Base-by-base conservation (phyloP, 768 basidiomycete genomes). In the Pulveroboletus sp. region DNA sequence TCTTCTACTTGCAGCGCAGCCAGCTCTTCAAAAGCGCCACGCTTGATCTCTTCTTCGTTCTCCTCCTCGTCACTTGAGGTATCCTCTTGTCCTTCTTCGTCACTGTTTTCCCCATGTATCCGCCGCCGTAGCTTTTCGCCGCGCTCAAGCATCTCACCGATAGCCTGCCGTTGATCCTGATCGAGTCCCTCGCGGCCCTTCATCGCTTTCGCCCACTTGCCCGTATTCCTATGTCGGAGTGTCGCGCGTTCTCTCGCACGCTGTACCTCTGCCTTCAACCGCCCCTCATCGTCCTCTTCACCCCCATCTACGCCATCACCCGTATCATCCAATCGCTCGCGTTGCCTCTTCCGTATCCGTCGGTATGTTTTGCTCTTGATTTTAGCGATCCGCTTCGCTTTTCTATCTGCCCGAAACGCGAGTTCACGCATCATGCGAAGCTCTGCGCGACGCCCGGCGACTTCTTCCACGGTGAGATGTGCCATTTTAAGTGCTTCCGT, bases 341-440 rank as follows among this genome's bases (percentile, higher is more conserved):
- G 78, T 61, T 86, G 81, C 63, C 88, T 93, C 65, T 89, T 79
- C 61, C 83, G 84, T 41, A 97, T 75, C 56, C 86, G 85, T 27
- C 93, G 77, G 65, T 93, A 98, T 2, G 90, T 82, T 71, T 93
- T 95, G 66, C 87, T 91, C 74, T 98, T 98, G 71, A 99, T 99
- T 72, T 94, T 97, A 18, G 86, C 81, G 15, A 95, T 76, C 15
- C 94, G 82, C 62, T 88, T 88, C 15, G 93, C 89, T 66, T 95
- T 93, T 32, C 81, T 73, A 58, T 97, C 95, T 0, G 92, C 92
- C 5, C 94, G 83, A 71, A 95, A 96, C 74, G 93, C 86, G 36
- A 97, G 76, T 59, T 96, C 94, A 17, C 95, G 86, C 81, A 91
- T 90, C 63, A 83, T 82, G 32, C 89, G 81, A 10, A 99, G 78